Conservation (phyloP, 2,329 filamentous ascomycete species). For the Nemania serpens region DNA sequence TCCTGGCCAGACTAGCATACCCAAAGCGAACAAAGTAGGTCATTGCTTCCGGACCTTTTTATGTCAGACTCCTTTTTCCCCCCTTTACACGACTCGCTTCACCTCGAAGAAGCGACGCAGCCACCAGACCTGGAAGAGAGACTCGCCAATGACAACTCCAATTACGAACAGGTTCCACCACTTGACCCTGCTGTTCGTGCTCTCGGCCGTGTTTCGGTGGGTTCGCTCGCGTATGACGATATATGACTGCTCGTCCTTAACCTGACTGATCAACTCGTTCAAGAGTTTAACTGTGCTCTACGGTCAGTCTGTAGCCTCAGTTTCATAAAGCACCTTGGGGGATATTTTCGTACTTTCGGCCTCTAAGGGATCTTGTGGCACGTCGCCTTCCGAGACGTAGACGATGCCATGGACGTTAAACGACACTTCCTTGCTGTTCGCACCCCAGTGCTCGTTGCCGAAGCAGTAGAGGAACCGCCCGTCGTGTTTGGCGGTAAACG, state of each 20-base stretch:
- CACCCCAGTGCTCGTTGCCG: constrained; percentile 97
- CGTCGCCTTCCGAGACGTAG: constrained; percentile 89
- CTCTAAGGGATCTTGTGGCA: constrained; percentile 85
- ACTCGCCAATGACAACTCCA: constrained; percentile 84
- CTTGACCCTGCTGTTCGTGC: constrained; percentile 95
- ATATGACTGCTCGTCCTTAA: constrained; percentile 98
- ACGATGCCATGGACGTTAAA: constrained; percentile 99
- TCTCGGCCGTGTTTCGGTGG: constrained; percentile 97
- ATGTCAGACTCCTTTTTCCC: constrained; percentile 3
- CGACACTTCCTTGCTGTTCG: constrained; percentile 94
- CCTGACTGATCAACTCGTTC: constrained; percentile 83
- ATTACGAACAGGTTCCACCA: constrained; percentile 99
- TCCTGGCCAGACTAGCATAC: constrained; percentile 29
- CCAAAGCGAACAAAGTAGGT: constrained; percentile 22
- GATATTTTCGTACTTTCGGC: constrained; percentile 69
- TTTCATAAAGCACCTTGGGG: not conserved
- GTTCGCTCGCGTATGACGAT: constrained; percentile 94
- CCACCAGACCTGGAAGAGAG: constrained; percentile 99
- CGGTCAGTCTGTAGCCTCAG: constrained; percentile 4
- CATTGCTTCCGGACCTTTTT: constrained; percentile 1
- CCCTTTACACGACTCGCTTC: constrained; percentile 65
- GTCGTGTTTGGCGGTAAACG: constrained; percentile 82
- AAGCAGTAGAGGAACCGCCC: constrained; percentile 97
- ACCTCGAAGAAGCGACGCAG: constrained; percentile 97
- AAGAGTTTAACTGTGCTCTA: constrained; percentile 73